These are phyloP conservation scores for Teratosphaeria gauchensis DNA, from an alignment of 2,329 filamentous ascomycete species.

Conservation along the genomic window DNA sequence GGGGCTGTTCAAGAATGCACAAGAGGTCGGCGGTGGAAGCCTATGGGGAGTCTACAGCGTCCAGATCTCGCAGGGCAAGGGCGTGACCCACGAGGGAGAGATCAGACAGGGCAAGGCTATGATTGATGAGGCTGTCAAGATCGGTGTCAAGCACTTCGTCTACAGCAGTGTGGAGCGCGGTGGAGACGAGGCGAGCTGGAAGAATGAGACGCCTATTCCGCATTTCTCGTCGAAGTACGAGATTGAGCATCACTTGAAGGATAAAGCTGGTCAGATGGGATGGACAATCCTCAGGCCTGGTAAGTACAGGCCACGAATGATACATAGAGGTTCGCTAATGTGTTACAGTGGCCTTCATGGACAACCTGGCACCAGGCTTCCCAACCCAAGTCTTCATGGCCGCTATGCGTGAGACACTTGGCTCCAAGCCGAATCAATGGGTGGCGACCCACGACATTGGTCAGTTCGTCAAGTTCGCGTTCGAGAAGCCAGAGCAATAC, in stretches of 20 bases:
- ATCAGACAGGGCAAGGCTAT: constrained; percentile 49
- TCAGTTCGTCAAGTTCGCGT: constrained; percentile 40
- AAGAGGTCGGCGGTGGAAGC: constrained; percentile 26
- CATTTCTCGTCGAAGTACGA: constrained; percentile 49
- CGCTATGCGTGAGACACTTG: constrained; percentile 31
- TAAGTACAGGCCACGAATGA: neutral
- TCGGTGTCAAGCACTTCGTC: constrained; percentile 52
- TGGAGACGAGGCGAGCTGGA: constrained; percentile 43
- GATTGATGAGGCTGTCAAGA: constrained; percentile 47
- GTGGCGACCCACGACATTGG: constrained; percentile 43
- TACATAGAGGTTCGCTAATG: neutral
- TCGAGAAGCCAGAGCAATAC: constrained; percentile 37
- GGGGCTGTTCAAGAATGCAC: constrained; percentile 40
- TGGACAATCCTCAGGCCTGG: constrained; percentile 9
- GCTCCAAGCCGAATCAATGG: constrained; percentile 27
- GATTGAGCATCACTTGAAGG: constrained; percentile 52
- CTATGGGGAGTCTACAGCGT: constrained; percentile 51
- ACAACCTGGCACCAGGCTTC: constrained; percentile 45
- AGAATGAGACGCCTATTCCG: constrained; percentile 46
- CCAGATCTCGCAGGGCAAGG: constrained; percentile 40
- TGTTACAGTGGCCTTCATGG: constrained; percentile 49
- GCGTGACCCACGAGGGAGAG: constrained; percentile 37
- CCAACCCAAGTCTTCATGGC: constrained; percentile 43
- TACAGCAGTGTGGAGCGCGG: constrained; percentile 57
- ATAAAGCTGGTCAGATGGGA: constrained; percentile 27